These are phyloP conservation scores for Malus hybrid DNA, from an alignment of 331 rosid genomes.

Conservation along the genomic window DNA sequence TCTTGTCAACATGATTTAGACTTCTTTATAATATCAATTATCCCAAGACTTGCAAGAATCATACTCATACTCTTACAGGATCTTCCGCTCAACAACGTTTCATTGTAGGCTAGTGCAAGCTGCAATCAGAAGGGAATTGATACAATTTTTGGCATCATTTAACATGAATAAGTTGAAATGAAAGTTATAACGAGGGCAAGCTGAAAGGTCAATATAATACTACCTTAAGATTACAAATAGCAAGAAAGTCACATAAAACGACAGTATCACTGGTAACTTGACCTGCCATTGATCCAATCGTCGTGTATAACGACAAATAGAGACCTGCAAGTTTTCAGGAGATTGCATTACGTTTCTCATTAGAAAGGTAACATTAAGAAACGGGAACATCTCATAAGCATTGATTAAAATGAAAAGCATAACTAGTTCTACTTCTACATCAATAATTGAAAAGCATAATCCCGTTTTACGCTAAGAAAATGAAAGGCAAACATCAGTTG, in stretches of 20 bases:
- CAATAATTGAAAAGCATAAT: neutral
- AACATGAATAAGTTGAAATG: neutral
- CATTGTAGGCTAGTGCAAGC: slow-evolving; percentile 84
- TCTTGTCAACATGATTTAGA: too few species aligned
- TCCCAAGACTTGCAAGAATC: too few species aligned
- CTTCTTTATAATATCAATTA: too few species aligned
- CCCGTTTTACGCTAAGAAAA: neutral
- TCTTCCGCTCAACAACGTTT: slow-evolving; percentile 60
- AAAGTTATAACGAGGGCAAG: neutral
- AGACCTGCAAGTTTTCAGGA: slow-evolving; percentile 56
- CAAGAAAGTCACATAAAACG: slow-evolving; percentile 63
- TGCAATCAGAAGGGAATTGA: slow-evolving; percentile 32
- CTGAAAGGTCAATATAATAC: slow-evolving; percentile 4
- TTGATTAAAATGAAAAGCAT: neutral
- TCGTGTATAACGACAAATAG: slow-evolving; percentile 75
- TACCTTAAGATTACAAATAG: slow-evolving; percentile 71
- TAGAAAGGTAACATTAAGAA: slow-evolving; percentile 1
- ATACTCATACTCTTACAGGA: too few species aligned
- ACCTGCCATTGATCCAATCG: slow-evolving; percentile 63
- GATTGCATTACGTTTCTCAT: neutral
- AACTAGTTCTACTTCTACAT: too few species aligned
- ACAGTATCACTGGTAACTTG: slow-evolving; percentile 49
- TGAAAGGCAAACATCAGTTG: neutral
- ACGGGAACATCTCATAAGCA: slow-evolving; percentile 1
- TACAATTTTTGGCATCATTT: neutral